Evolutionary conservation across 2,329 filamentous ascomycete genomes (phyloP).

Genomic region (Colletotrichum sp.): DNA sequence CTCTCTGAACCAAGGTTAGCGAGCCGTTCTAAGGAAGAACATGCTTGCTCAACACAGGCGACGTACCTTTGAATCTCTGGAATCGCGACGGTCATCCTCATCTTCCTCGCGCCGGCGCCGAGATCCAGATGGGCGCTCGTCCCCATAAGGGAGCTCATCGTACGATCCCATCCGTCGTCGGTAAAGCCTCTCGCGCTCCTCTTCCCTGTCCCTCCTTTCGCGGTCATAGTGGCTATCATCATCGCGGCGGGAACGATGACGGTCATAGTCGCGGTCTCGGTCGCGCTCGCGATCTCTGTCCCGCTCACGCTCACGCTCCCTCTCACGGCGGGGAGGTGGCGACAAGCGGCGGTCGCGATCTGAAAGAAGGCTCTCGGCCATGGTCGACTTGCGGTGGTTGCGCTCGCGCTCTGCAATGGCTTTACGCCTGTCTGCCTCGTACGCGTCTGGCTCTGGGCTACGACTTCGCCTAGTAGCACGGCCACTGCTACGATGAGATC

Average conservation of each 20-base stretch:
- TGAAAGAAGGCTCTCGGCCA: constrained; percentile 64
- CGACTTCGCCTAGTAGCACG: constrained; percentile 72
- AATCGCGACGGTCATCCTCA: constrained; percentile 71
- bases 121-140: constrained; percentile 67
- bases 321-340: constrained; percentile 40
- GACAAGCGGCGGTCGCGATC: constrained; percentile 49
- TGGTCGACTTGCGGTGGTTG: constrained; percentile 82
- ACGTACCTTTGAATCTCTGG: constrained; percentile 70
- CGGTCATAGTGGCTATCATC: constrained; percentile 78
- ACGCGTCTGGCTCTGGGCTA: constrained; percentile 90
- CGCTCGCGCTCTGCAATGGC: constrained; percentile 93
- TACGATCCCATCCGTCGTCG: constrained; percentile 80
- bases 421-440: constrained; percentile 93
- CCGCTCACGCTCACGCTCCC: constrained; percentile 21
- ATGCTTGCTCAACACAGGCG: neutral
- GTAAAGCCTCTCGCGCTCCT: constrained; percentile 87
- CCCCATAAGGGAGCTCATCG: constrained; percentile 91
- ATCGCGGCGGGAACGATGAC: constrained; percentile 61
- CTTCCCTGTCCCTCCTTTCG: constrained; percentile 85
- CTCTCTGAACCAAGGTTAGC: constrained; percentile 50
- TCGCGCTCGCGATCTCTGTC: constrained; percentile 37
- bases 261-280: constrained; percentile 50
- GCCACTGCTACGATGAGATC: constrained; percentile 63
- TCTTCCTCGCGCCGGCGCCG: constrained; percentile 81
- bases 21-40: neutral